A percentile compares a stretch with the other conserved stretches of the same genome.
Conservation (phyloP, 1,284 basidiomycete genomes). For the Quambalaria eucalypti region DNA sequence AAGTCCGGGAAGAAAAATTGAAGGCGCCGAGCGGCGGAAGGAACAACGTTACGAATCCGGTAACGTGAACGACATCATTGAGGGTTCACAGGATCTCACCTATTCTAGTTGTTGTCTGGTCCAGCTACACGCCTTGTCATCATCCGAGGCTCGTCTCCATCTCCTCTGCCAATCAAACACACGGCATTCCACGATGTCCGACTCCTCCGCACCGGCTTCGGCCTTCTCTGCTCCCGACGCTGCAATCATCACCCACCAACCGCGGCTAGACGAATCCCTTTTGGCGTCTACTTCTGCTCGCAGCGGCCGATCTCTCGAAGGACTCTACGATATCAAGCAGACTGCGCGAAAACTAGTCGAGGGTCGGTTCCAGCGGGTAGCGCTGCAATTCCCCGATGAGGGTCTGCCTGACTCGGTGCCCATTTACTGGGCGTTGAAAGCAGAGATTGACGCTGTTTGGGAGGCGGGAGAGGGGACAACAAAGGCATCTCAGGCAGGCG, state of each 20-base stretch:
- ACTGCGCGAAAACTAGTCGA: conserved; percentile 15
- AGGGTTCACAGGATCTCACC: too few species aligned
- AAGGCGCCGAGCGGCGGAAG: too few species aligned
- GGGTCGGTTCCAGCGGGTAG: conserved; percentile 45
- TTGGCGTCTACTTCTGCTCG: conserved; percentile 29
- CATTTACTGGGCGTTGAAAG: conserved; percentile 66
- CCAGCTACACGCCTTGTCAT: too few species aligned
- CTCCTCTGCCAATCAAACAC: too few species aligned
- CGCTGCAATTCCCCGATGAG: conserved; percentile 93
- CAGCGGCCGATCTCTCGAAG: conserved; percentile 17
- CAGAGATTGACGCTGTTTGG: conserved; percentile 48
- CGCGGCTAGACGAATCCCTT: conserved; percentile 27
- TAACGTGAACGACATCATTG: too few species aligned
- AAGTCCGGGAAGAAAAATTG: too few species aligned
- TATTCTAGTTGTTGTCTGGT: too few species aligned
- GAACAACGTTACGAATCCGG: too few species aligned
- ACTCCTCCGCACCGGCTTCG: conserved; percentile 1
- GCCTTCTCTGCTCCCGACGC: conserved; percentile 38
- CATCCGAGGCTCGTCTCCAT: too few species aligned
- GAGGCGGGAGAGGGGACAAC: conserved; percentile 47
- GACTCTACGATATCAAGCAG: conserved; percentile 31
- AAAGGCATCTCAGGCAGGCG: too few species aligned
- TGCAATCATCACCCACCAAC: conserved; percentile 31
- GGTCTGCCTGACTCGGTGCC: conserved; percentile 77
- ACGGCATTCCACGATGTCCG: too few species aligned